Conservation (phyloP, 179 eudicot species). For the Sideroxylon spinosum region DNA sequence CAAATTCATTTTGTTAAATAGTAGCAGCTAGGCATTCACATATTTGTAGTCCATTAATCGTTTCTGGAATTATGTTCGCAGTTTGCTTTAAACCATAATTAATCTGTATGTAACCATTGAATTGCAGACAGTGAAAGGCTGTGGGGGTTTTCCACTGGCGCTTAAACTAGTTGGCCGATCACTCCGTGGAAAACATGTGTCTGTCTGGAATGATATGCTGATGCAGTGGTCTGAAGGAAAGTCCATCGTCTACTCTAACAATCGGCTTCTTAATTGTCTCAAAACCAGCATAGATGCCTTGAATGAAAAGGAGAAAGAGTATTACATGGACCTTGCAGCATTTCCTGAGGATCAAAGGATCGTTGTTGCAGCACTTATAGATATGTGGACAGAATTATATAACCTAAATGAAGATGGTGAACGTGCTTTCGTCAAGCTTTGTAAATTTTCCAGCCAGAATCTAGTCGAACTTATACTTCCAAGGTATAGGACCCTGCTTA, state of each 20-base stretch:
- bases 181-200: conserved; percentile 19
- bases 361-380: conserved; percentile 24
- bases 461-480: conserved; percentile 19
- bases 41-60: neutral
- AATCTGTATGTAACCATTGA: neutral
- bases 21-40: neutral
- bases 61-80: neutral
- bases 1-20: neutral
- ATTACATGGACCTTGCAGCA: conserved; percentile 28
- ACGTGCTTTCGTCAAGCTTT: conserved; percentile 13
- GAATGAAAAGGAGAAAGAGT: conserved; percentile 16
- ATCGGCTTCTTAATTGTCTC: conserved; percentile 19
- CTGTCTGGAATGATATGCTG: conserved; percentile 19
- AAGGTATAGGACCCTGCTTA: conserved; percentile 15
- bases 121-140: conserved; percentile 29
- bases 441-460: conserved; percentile 22
- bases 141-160: conserved; percentile 32
- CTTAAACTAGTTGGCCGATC: conserved; percentile 31
- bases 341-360: conserved; percentile 35
- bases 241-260: conserved; percentile 19
- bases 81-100: neutral
- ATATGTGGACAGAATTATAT: conserved; percentile 32
- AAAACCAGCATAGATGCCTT: conserved; percentile 25
- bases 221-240: conserved; percentile 23
- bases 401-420: conserved; percentile 22